Evolutionary conservation across 2,329 filamentous ascomycete genomes (phyloP).

Genomic region (Aplosporella prunicola): DNA sequence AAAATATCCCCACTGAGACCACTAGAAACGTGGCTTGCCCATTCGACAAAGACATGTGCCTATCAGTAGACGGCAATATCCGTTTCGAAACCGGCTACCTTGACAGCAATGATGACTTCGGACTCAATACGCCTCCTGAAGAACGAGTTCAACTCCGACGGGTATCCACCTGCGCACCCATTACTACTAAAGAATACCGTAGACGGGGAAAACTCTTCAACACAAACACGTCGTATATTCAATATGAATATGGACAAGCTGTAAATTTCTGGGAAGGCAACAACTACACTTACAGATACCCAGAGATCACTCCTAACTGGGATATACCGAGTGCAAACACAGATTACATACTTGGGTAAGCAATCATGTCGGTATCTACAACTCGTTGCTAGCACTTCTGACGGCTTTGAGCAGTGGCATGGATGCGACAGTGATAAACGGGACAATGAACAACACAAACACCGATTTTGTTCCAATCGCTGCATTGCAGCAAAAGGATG

Average conservation of each 20-base stretch:
- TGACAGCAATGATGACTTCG: constrained; percentile 16
- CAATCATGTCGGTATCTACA: too few relatives aligned
- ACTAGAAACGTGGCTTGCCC: constrained; percentile 12
- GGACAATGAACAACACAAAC: not conserved
- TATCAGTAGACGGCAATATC: constrained; percentile 10
- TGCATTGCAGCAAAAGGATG: constrained; percentile 20
- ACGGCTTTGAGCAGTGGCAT: not conserved
- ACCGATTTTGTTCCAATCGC: constrained; percentile 16
- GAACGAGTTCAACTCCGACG: not conserved
- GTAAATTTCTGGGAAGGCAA: not conserved
- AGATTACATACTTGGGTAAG: constrained; percentile 1
- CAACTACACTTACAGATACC: not conserved
- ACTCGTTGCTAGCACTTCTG: not conserved
- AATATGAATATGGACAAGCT: not conserved
- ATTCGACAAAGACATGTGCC: constrained; percentile 12
- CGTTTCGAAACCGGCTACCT: constrained; percentile 15
- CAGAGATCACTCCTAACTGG: not conserved
- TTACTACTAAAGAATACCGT: not conserved
- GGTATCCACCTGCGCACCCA: not conserved
- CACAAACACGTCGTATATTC: not conserved
- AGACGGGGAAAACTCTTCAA: not conserved
- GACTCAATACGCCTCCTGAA: constrained; percentile 14
- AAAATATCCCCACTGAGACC: constrained; percentile 5
- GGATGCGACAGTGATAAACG: not conserved
- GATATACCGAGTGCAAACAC: not conserved